Evolutionary conservation across 192 early-diverging fungal genomes (phyloP), one percentile per base, ranked within the genome.

Genomic region (Podila clonocystis): DNA sequence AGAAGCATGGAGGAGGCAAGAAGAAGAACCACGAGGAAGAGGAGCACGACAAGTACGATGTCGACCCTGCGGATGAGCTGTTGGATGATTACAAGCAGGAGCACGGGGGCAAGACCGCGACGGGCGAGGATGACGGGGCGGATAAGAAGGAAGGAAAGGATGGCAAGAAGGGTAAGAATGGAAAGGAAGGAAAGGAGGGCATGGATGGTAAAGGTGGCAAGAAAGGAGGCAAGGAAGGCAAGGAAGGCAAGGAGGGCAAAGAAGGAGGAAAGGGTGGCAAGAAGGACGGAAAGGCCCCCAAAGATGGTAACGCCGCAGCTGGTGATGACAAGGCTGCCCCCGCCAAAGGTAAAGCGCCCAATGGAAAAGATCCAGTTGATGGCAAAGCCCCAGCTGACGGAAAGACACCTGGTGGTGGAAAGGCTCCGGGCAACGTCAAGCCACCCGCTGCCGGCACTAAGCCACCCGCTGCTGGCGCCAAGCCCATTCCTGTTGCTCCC

Each of bases 41-140:
- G 34, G 70, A 78, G 33, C 64, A 71, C 29, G 59, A 52, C 57
- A 66, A 67, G 64, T 58, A 70, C 6, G 63, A 68, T 31, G 52
- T 58, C 11, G 63, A 71, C 15, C 63, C 34, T 20, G 62, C 59
- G 3, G 64, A 67, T 29, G 67, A 60, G n/a, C 22, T 67, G n/a
- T 17, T 20, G 2, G 58, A 70, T 24, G 49, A 64, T 17, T 38
- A 70, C 2, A 59, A 61, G 20, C 11, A 58, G 0, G 22, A 63
- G 5, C 41, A 71, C 12, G 48, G 33, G 12, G 72, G 58, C 5
- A 73, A 73, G 26, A 30, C 28, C n/a, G 64, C 36, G 15, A 64
- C 55, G 28, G 41, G 28, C 38, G 62, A 63, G 36, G 58, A 60
- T 1, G 28, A 29, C 5, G 33, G 19, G 50, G 29, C 62, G 3